Evolutionary conservation across 2,329 filamentous ascomycete genomes (phyloP).

Genomic region (Exophiala oligosperma): DNA sequence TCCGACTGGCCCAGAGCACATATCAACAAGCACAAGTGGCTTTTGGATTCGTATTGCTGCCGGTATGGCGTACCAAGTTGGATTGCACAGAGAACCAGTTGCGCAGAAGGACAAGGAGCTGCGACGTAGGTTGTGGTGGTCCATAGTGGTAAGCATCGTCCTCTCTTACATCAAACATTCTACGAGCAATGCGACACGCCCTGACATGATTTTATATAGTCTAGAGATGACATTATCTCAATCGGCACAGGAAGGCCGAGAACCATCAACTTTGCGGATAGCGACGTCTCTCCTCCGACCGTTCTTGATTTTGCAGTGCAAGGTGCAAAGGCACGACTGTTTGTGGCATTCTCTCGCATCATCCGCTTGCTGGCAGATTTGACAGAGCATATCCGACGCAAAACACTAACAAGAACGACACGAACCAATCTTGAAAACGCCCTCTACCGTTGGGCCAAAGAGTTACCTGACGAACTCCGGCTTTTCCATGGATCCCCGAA

Average conservation of each 20-base stretch:
- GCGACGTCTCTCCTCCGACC: slow-evolving; percentile 2
- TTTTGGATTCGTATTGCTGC: slow-evolving; percentile 19
- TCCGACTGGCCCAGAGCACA: slow-evolving; percentile 17
- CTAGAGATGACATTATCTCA: slow-evolving; percentile 23
- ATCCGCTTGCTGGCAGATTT: slow-evolving; percentile 15
- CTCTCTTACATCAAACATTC: neutral
- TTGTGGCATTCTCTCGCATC: slow-evolving; percentile 14
- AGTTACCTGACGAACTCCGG: slow-evolving; percentile 9
- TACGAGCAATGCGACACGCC: neutral
- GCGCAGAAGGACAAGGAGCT: slow-evolving; percentile 1
- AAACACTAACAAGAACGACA: neutral
- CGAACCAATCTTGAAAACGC: slow-evolving; percentile 8
- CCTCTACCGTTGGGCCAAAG: slow-evolving; percentile 24
- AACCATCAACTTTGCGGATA: slow-evolving; percentile 14
- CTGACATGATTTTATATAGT: slow-evolving; percentile 20
- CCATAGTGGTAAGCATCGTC: slow-evolving; percentile 12
- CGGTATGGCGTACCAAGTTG: slow-evolving; percentile 19
- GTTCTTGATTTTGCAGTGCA: slow-evolving; percentile 12
- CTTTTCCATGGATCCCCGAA: slow-evolving; percentile 12
- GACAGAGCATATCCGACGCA: slow-evolving; percentile 24
- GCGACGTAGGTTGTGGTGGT: slow-evolving; percentile 21
- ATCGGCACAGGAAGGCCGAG: slow-evolving; percentile 17
- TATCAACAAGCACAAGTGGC: slow-evolving; percentile 18
- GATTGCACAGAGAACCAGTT: slow-evolving; percentile 16
- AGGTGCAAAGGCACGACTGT: slow-evolving; percentile 10